These are phyloP conservation scores for Jacaranda mimosifolia DNA, from an alignment of 257 asterid genomes.

Conservation along the genomic window DNA sequence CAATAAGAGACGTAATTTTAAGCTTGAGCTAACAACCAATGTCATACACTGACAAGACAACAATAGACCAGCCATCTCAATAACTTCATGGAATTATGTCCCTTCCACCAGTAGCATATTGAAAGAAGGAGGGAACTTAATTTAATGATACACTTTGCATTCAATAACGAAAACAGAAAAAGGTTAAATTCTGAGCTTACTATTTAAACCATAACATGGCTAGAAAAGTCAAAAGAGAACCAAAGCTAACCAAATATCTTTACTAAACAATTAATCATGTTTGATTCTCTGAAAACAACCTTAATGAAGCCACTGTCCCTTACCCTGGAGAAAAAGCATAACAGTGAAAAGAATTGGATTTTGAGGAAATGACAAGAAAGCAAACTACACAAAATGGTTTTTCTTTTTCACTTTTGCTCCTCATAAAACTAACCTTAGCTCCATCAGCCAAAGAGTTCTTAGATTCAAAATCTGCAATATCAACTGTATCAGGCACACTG, in stretches of 20 bases:
- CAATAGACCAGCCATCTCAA: neutral
- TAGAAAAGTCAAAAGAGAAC: too few relatives aligned
- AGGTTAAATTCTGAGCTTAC: neutral
- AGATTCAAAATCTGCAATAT: constrained; percentile 33
- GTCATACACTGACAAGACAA: neutral
- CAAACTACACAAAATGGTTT: neutral
- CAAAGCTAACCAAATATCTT: too few relatives aligned
- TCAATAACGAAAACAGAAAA: neutral
- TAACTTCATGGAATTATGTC: neutral
- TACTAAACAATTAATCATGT: neutral
- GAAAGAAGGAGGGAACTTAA: neutral
- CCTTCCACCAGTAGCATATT: neutral
- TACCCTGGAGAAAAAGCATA: neutral
- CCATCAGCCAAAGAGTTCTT: constrained; percentile 38
- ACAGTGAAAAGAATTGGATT: neutral
- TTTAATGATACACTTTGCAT: neutral
- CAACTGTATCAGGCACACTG: constrained; percentile 27
- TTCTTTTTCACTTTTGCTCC: neutral
- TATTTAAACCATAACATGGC: neutral
- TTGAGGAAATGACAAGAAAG: neutral
- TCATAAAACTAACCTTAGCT: constrained; percentile 40
- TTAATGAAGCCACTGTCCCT: neutral
- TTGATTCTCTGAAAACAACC: neutral
- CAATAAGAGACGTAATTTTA: neutral
- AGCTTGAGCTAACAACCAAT: constrained; percentile 7